A percentile compares a stretch with the other conserved stretches of the same genome.
These are phyloP conservation scores for Coniochaeta ligniaria DNA, from an alignment of 2,329 filamentous ascomycete genomes.

Conservation along the genomic window DNA sequence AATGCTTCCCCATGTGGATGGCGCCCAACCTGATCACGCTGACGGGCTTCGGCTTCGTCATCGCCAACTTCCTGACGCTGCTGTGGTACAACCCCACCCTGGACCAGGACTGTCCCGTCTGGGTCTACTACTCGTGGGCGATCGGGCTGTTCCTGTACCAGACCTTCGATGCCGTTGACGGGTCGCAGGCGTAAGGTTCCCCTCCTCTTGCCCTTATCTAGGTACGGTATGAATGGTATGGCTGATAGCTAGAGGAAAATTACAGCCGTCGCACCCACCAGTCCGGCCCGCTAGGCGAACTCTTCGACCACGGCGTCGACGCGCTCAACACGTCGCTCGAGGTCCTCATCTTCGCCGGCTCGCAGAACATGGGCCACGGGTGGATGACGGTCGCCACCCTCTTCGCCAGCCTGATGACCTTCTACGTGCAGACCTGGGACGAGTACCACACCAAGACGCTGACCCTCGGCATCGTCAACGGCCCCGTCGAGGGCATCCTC, in stretches of 20 bases:
- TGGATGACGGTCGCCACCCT: conserved; percentile 82
- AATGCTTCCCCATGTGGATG: conserved; percentile 93
- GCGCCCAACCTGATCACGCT: conserved; percentile 84
- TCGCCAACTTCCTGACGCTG: conserved; percentile 83
- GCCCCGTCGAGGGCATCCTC: conserved; percentile 89
- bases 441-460: conserved; percentile 98
- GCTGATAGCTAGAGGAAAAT: no score
- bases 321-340: conserved; percentile 94
- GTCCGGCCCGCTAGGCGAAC: conserved; percentile 86
- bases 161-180: conserved; percentile 96
- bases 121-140: conserved; percentile 94
- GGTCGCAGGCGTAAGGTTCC: conserved; percentile 75
- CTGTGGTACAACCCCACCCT: conserved; percentile 95
- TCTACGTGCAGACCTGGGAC: conserved; percentile 98
- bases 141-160: conserved; percentile 90
- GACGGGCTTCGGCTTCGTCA: conserved; percentile 81
- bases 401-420: conserved; percentile 82
- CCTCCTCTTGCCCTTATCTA: conserved; percentile 4
- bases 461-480: conserved; percentile 85
- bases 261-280: conserved; percentile 76
- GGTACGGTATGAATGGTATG: no score
- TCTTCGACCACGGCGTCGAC: conserved; percentile 97
- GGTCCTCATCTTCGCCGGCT: conserved; percentile 82
- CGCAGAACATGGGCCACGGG: conserved; percentile 87
- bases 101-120: conserved; percentile 85